A percentile compares a stretch with the other conserved stretches of the same genome.
These are phyloP conservation scores for Gnomoniopsis smithogilvyi DNA, from an alignment of 2,329 filamentous ascomycete species.

Conservation along the genomic window DNA sequence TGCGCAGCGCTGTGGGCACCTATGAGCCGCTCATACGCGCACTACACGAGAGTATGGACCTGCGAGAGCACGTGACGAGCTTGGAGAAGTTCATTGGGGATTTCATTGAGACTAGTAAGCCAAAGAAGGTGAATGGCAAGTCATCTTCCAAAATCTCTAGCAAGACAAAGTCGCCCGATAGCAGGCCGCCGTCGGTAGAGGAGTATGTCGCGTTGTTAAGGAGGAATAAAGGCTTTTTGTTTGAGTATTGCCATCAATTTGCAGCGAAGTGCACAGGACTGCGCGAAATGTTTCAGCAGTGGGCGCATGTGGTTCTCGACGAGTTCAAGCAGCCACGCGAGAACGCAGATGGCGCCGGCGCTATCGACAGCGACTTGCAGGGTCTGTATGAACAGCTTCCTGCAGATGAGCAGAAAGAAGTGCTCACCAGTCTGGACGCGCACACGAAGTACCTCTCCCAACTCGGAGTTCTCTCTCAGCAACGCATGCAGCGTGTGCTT, in stretches of 20 bases:
- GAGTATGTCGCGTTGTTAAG: conserved; percentile 68
- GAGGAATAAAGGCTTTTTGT: conserved; percentile 60
- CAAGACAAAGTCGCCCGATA: conserved; percentile 30
- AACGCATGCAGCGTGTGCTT: conserved; percentile 29
- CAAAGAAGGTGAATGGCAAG: conserved; percentile 41
- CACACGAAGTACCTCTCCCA: conserved; percentile 58
- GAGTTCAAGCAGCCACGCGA: conserved; percentile 45
- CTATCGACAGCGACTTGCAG: conserved; percentile 38
- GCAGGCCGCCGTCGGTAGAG: conserved; percentile 57
- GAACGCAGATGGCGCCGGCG: conserved; percentile 13
- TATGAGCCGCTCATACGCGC: conserved; percentile 73
- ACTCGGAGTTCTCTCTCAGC: conserved; percentile 50
- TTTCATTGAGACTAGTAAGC: conserved; percentile 59
- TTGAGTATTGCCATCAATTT: conserved; percentile 70
- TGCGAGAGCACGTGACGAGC: conserved; percentile 66
- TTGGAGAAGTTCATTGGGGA: conserved; percentile 68
- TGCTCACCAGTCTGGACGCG: conserved; percentile 53
- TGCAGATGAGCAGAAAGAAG: conserved; percentile 36
- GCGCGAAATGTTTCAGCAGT: conserved; percentile 56
- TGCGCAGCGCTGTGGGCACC: conserved; percentile 62
- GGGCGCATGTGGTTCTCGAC: conserved; percentile 54
- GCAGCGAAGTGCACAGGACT: conserved; percentile 66
- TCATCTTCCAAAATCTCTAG: conserved; percentile 39
- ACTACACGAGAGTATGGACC: conserved; percentile 68
- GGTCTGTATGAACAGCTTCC: conserved; percentile 46